Evolutionary conservation across 495 filamentous ascomycete genomes (phyloP).

Genomic region (Parachaetomium inaequale): DNA sequence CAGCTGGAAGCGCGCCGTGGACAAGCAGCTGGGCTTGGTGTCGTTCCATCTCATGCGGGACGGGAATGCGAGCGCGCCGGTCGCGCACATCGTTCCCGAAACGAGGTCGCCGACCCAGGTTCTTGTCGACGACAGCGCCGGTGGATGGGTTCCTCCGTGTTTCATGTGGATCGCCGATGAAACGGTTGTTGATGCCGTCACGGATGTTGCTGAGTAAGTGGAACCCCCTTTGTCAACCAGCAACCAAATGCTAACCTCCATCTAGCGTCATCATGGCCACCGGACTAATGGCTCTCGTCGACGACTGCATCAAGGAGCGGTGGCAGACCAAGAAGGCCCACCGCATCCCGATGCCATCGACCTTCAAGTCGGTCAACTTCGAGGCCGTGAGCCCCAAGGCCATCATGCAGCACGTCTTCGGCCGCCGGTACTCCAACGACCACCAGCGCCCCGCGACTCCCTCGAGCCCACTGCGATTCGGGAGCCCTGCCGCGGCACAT

Average conservation of each 20-base stretch:
- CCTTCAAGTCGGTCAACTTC: constrained; percentile 58
- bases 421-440: constrained; percentile 50
- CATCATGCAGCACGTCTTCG: constrained; percentile 76
- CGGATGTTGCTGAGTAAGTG: constrained; percentile 92
- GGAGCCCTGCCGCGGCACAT: constrained; percentile 36
- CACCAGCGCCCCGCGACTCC: constrained; percentile 32
- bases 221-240: neutral
- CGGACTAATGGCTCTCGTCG: constrained; percentile 83
- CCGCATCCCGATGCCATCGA: constrained; percentile 54
- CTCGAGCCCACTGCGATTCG: constrained; percentile 41
- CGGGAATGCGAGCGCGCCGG: constrained; percentile 53
- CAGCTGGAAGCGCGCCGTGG: constrained; percentile 72
- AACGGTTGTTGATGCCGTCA: constrained; percentile 58
- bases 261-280: constrained; percentile 82
- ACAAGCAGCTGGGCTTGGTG: constrained; percentile 56
- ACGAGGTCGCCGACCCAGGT: constrained; percentile 65
- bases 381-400: constrained; percentile 67
- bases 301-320: constrained; percentile 82
- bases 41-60: constrained; percentile 75
- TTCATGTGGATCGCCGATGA: constrained; percentile 83
- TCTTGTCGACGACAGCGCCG: constrained; percentile 69
- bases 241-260: constrained; percentile 24
- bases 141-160: constrained; percentile 89
- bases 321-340: constrained; percentile 66
- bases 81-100: constrained; percentile 87